Evolutionary conservation across 2,329 filamentous ascomycete genomes (phyloP), one percentile per base, ranked within the genome.

Genomic region (Sporothrix mexicana): DNA sequence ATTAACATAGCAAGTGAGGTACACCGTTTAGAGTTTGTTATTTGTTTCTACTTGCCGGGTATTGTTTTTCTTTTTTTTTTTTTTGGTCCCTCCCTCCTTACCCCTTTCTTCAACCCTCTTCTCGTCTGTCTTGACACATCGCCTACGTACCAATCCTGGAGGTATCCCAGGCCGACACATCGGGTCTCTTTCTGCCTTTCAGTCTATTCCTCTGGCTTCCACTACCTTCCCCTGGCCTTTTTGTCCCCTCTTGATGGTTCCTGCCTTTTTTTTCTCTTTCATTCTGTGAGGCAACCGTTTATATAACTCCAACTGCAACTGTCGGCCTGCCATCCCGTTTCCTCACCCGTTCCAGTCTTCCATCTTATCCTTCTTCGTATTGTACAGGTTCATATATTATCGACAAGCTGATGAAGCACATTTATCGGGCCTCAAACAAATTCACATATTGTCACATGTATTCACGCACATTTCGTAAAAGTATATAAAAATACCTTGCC

Each of bases 211-310:
- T 25, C 61, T 20, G 13, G n/a, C 61, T 47, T 66, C 41, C 2
- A 9, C 20, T 47, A 3, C 12, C 41, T 20, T 66, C 30, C 15
- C 30, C 6, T 13, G 6, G 23, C 5, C 3, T 61, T 55, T 17
- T 53, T 55, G 2, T 25, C 25, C 17, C 25, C 47, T 49, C 13
- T 49, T 15, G 17, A 49, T 49, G 23, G 53, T 57, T 57, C 23
- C 13, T 57, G 9, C 30, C 30, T 36, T 25, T 25, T 55, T 55
- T 20, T 20, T 25, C 23, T 20, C 5, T 51, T 55, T 2, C n/a
- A 25, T 25, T 25, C 15, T 45, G 17, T 45, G 61, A 66, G 61
- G 61, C 61, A 47, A 3, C 41, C 61, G 41, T 66, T 66, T 41
- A 13, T 13, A 66, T 1, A 13, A 55, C 5, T 62, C 13, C 8